Conservation (phyloP, 1,284 basidiomycete genomes). For the Rhodotorula sp. region DNA sequence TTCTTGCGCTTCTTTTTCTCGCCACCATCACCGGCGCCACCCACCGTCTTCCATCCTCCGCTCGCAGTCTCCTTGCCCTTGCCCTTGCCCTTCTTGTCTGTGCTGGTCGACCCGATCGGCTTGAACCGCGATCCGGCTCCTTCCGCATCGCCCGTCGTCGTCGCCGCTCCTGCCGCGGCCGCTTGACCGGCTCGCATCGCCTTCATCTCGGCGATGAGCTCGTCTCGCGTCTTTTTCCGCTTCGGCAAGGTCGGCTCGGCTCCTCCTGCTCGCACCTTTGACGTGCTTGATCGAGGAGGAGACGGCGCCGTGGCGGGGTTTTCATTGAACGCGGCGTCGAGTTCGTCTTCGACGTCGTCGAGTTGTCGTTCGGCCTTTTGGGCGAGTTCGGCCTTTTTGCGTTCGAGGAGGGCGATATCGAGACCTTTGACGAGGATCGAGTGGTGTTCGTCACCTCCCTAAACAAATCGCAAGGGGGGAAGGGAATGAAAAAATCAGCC, state of each 20-base stretch:
- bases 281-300: neutral
- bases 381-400: conserved; percentile 41
- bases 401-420: conserved; percentile 47
- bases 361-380: conserved; percentile 12
- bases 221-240: conserved; percentile 33
- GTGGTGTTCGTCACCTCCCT: conserved; percentile 47
- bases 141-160: too few relatives aligned
- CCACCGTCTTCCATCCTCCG: conserved; percentile 28
- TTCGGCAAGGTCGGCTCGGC: neutral
- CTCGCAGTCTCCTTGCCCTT: conserved; percentile 16
- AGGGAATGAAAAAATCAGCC: too few relatives aligned
- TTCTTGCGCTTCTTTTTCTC: conserved; percentile 44
- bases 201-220: conserved; percentile 37
- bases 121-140: conserved; percentile 43
- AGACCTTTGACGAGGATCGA: conserved; percentile 48
- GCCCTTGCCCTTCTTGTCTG: conserved; percentile 30
- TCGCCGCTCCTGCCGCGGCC: neutral
- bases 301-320: neutral
- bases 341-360: conserved; percentile 29
- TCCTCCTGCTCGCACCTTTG: neutral
- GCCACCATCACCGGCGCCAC: conserved; percentile 6
- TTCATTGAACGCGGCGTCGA: conserved; percentile 20
- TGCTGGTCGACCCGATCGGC: conserved; percentile 37
- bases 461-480: neutral
- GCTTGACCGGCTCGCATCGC: conserved; percentile 28